A percentile compares a stretch with the other conserved stretches of the same genome.
phyloP scores from a whole-genome alignment of 2,329 filamentous ascomycete genomes.

The Claviceps purpurea region DNA sequence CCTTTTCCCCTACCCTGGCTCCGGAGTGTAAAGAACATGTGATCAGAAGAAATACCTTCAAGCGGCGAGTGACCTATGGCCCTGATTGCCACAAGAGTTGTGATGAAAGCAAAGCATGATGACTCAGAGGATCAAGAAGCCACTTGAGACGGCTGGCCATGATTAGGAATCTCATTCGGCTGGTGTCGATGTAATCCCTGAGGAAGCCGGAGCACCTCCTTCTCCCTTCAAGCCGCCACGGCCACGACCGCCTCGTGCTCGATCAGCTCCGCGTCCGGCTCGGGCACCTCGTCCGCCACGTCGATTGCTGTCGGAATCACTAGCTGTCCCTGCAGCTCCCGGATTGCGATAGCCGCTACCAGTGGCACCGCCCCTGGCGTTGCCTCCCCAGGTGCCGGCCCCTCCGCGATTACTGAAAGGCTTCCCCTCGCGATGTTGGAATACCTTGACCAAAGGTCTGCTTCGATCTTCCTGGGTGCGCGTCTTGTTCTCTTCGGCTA shows the following conservation, averaged over 20 bases:
- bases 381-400: conserved; percentile 54
- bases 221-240: conserved; percentile 47
- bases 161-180: conserved; percentile 12
- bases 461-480: conserved; percentile 58
- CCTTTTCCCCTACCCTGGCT: conserved; percentile 7
- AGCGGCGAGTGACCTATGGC: neutral
- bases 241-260: conserved; percentile 43
- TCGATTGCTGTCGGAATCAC: conserved; percentile 47
- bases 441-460: conserved; percentile 72
- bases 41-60: conserved; percentile 2
- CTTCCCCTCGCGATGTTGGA: conserved; percentile 53
- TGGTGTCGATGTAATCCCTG: conserved; percentile 36
- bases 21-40: conserved; percentile 10
- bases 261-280: conserved; percentile 44
- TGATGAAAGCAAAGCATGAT: neutral
- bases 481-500: conserved; percentile 66
- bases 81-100: neutral
- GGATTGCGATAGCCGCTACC: conserved; percentile 74
- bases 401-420: conserved; percentile 46
- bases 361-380: conserved; percentile 44
- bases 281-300: conserved; percentile 42
- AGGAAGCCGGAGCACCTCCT: conserved; percentile 39
- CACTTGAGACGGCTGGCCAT: neutral
- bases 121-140: neutral
- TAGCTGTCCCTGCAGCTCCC: conserved; percentile 64